Conservation (phyloP, 768 basidiomycete species). For the Tylopilus balloui region DNA sequence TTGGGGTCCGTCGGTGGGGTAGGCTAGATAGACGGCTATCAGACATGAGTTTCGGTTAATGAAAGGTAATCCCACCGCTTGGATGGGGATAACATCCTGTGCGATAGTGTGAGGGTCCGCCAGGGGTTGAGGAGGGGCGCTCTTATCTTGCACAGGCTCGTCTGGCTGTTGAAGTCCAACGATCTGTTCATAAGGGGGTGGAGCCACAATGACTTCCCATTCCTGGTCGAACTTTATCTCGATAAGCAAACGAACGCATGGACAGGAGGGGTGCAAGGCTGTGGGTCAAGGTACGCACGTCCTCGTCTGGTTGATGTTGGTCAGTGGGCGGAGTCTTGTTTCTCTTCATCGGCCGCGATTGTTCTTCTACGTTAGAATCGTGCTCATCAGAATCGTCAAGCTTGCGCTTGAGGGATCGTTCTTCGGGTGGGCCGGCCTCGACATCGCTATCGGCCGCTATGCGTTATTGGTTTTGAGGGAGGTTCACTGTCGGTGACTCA, state of each 20-base stretch:
- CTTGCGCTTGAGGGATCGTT: conserved; percentile 33
- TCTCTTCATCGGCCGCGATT: conserved; percentile 29
- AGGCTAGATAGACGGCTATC: conserved; percentile 13
- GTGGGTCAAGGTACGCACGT: conserved; percentile 18
- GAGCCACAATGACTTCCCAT: conserved; percentile 32
- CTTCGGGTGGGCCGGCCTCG: conserved; percentile 23
- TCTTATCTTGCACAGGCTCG: conserved; percentile 11
- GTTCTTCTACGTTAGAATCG: conserved; percentile 30
- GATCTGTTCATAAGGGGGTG: conserved; percentile 26
- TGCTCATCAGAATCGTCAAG: conserved; percentile 25
- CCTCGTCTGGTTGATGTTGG: conserved; percentile 25
- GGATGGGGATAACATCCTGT: conserved; percentile 4
- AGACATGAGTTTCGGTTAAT: conserved; percentile 1
- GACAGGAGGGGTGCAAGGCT: background rate
- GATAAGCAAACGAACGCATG: conserved; percentile 19
- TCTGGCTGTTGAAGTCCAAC: conserved; percentile 7
- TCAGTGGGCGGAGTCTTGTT: conserved; percentile 42
- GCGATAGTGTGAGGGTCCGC: background rate
- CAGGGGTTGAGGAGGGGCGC: background rate
- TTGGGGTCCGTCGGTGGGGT: background rate
- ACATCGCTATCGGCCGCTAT: conserved; percentile 31
- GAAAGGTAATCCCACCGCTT: conserved; percentile 13
- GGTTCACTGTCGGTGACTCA: conserved; percentile 31
- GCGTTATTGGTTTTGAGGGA: conserved; percentile 27
- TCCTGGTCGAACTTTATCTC: conserved; percentile 23